Conservation (phyloP, 2,329 filamentous ascomycete species). For the Ciborinia camelliae region DNA sequence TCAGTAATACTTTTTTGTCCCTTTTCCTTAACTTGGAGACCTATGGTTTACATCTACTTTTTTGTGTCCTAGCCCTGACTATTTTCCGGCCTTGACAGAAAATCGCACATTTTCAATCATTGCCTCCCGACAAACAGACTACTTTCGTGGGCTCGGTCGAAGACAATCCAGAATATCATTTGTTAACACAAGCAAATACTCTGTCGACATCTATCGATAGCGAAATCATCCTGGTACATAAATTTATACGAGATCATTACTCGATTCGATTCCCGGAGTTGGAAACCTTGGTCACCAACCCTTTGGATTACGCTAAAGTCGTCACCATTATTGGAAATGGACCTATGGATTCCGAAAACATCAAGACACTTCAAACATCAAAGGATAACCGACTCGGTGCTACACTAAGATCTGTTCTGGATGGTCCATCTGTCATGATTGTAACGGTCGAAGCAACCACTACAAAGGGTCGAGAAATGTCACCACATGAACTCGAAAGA, state of each 20-base stretch:
- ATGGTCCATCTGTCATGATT: conserved; percentile 90
- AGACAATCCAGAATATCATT: conserved; percentile 86
- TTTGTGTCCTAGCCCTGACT: conserved; percentile 65
- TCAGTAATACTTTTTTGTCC: conserved; percentile 48
- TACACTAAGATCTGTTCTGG: conserved; percentile 75
- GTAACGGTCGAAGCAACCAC: conserved; percentile 93
- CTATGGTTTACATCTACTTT: conserved; percentile 60
- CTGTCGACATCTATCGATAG: conserved; percentile 90
- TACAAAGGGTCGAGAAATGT: conserved; percentile 76
- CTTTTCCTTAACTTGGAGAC: conserved; percentile 36
- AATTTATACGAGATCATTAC: conserved; percentile 95
- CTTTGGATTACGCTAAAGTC: conserved; percentile 91
- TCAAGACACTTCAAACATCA: conserved; percentile 74
- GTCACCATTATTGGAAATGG: conserved; percentile 92
- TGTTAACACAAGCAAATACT: conserved; percentile 83
- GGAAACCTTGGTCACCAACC: conserved; percentile 83
- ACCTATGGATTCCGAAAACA: conserved; percentile 74
- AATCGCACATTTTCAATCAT: conserved; percentile 72
- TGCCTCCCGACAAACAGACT: conserved; percentile 61
- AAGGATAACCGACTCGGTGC: conserved; percentile 74
- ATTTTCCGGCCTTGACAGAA: conserved; percentile 59
- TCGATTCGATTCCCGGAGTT: conserved; percentile 90
- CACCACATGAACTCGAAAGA: conserved; percentile 67
- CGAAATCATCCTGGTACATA: conserved; percentile 90
- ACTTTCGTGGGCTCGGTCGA: conserved; percentile 77